Evolutionary conservation across 2,329 filamentous ascomycete species (phyloP), one percentile per base, ranked within the genome.

Genomic region (Ophiostoma tasmaniense): DNA sequence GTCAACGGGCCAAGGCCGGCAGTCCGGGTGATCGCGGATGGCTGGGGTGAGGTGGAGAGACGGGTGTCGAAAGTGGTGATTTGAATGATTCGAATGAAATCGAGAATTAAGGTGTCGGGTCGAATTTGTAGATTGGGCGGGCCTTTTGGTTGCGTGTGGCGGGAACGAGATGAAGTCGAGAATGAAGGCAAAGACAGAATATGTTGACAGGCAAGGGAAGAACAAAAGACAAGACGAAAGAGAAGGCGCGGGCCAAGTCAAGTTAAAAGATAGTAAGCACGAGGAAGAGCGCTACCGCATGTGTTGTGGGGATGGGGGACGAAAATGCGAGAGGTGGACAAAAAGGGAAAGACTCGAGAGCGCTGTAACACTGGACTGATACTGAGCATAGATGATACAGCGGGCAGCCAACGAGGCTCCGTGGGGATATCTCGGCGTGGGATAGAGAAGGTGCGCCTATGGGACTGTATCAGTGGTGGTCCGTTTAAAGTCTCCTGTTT

Each of bases 361-460:
- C 30, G 59, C 39, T 45, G 28, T n/a, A n/a, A 45, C 42, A 45
- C 17, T n/a, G 42, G 42, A 45, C 17, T 13, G 42, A 45, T 45
- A 45, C 33, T 33, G 33, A 33, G 33, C 33, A 33, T n/a, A n/a
- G n/a, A 5, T 17, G 39, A 42, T 42, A 42, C 20, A 45, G 42
- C 42, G 42, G 20, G 30, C 28, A 64, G 62, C 62, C n/a, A 65
- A 28, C 64, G 64, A 65, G 64, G 64, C 64, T 65, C 33, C 42
- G 64, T 65, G 64, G 64, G 64, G 64, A 65, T 65, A 65, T 65
- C 64, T 65, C 64, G 64, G 64, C 52, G 52, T 59, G 52, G 52
- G 25, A 59, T 59, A 22, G 33, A 13, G 11, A 10, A 11, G 59
- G 20, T 11, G 28, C 14, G 28, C 2, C 2, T 30, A 30, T 6